A percentile compares a stretch with the other conserved stretches of the same genome.
Conservation (phyloP, 2,329 filamentous ascomycete species). For the Ophiobolus disseminans region DNA sequence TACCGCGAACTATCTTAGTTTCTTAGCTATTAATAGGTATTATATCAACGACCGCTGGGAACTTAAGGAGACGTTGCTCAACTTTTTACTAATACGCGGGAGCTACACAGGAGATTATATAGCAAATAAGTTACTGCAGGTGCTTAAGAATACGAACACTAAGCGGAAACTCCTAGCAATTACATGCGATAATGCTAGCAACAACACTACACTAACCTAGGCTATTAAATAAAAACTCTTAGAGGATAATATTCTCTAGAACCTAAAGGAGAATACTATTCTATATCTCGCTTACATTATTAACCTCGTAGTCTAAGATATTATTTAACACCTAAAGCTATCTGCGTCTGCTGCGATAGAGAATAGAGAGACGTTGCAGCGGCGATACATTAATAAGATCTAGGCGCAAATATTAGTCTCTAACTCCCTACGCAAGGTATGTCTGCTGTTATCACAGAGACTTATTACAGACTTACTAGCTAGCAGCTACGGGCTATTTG, state of each 20-base stretch:
- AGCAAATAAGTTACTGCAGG: conserved; percentile 3
- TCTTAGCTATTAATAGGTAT: conserved; percentile 9
- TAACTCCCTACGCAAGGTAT: background rate
- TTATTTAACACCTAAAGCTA: conserved; percentile 2
- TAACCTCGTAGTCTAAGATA: conserved; percentile 8
- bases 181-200: conserved; percentile 6
- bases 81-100: conserved; percentile 7
- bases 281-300: conserved; percentile 9
- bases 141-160: conserved; percentile 1
- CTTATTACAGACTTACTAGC: background rate
- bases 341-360: background rate
- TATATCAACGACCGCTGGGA: conserved; percentile 10
- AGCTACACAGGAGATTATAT: conserved; percentile 4
- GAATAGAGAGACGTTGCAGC: background rate
- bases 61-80: conserved; percentile 8
- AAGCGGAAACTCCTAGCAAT: conserved; percentile 5
- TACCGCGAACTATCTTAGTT: conserved; percentile 10
- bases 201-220: conserved; percentile 2
- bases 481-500: conserved; percentile 1
- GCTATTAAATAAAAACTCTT: background rate
- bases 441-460: background rate
- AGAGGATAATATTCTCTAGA: background rate
- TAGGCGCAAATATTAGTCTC: background rate
- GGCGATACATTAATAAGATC: conserved; percentile 1
- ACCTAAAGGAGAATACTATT: conserved; percentile 1